phyloP scores from a whole-genome alignment of 257 asterid genomes.

The Petunia secreta region DNA sequence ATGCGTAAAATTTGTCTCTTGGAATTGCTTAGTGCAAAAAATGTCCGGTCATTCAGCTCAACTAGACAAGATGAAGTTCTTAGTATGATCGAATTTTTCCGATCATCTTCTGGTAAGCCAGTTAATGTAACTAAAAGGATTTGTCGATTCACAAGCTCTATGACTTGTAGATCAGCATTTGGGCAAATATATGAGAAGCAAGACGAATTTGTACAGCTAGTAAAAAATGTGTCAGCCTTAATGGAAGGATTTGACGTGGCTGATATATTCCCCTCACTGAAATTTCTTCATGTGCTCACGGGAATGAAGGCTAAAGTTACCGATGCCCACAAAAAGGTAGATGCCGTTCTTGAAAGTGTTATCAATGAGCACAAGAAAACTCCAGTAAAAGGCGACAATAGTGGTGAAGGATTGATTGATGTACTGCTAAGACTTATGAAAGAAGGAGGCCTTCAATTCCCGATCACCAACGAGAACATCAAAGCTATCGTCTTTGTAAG shows the following conservation, averaged over 20 bases:
- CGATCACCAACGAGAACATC: constrained; percentile 1
- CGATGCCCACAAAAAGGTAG: background rate
- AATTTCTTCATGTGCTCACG: constrained; percentile 2
- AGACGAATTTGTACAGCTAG: background rate
- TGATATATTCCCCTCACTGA: constrained; percentile 6
- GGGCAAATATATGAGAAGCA: background rate
- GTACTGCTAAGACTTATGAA: background rate
- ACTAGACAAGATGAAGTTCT: background rate
- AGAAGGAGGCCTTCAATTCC: background rate
- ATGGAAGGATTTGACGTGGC: background rate
- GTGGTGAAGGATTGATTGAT: constrained; percentile 16
- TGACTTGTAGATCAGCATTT: background rate
- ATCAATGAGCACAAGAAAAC: background rate
- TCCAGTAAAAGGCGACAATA: no score
- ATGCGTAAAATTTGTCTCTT: constrained; percentile 32
- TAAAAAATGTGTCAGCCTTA: background rate
- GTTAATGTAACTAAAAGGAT: background rate
- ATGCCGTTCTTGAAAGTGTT: background rate
- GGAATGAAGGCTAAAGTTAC: background rate
- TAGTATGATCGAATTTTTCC: background rate
- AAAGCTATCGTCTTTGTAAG: constrained; percentile 23
- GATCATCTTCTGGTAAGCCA: background rate
- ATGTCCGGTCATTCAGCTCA: constrained; percentile 29
- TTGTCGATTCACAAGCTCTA: background rate
- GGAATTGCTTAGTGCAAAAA: constrained; percentile 4